Conservation (phyloP, 768 basidiomycete genomes). For the Roridomyces roridus region DNA sequence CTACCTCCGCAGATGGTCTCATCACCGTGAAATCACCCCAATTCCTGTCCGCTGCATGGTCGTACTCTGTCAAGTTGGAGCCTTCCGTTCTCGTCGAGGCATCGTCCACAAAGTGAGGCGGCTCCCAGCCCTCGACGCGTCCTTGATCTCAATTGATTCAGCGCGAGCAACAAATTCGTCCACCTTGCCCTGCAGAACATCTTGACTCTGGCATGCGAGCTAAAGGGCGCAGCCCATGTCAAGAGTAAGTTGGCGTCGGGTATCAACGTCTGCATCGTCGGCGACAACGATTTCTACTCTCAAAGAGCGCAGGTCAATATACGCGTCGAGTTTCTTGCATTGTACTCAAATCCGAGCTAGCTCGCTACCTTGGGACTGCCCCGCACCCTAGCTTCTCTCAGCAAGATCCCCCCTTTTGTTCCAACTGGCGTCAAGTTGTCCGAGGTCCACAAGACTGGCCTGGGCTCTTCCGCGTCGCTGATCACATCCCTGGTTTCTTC, state of each 20-base stretch:
- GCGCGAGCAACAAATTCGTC: conserved; percentile 84
- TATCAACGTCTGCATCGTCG: conserved; percentile 82
- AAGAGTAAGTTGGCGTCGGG: conserved; percentile 53
- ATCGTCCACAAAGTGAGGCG: conserved; percentile 45
- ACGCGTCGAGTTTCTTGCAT: conserved; percentile 8
- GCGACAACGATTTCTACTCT: conserved; percentile 98
- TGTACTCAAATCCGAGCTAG: conserved; percentile 42
- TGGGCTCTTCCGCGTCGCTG: conserved; percentile 95
- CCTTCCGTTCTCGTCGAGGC: conserved; percentile 40
- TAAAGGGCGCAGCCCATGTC: conserved; percentile 50
- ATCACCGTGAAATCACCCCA: conserved; percentile 90
- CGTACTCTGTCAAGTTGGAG: conserved; percentile 60
- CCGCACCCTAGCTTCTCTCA: conserved; percentile 66
- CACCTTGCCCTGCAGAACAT: conserved; percentile 86
- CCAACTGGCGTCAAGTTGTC: conserved; percentile 70
- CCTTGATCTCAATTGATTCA: conserved; percentile 26
- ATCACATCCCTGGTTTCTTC: conserved; percentile 94
- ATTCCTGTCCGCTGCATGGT: conserved; percentile 83
- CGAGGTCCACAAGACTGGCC: conserved; percentile 96
- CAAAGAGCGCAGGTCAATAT: conserved; percentile 79
- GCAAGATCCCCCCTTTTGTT: conserved; percentile 77
- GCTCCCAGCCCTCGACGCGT: conserved; percentile 14
- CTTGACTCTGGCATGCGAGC: conserved; percentile 69
- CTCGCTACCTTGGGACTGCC: conserved; percentile 68
- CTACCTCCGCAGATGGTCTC: conserved; percentile 34